Evolutionary conservation across 306 rosid genomes (phyloP).

Genomic region (Cucurbita ficifolia): DNA sequence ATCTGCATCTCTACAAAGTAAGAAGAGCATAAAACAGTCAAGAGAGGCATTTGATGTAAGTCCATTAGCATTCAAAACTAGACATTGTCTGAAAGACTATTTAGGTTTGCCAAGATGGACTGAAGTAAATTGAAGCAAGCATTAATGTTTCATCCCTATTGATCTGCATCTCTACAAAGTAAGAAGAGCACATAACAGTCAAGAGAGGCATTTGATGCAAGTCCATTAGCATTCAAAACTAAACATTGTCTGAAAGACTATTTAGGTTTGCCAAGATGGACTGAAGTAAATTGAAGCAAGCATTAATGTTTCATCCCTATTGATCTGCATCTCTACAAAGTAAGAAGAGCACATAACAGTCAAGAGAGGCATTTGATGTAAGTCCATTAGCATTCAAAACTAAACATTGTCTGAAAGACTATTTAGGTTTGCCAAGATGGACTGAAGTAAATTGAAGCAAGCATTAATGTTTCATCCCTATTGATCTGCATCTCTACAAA

Average conservation of each 20-base stretch:
- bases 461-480: constrained; percentile 13
- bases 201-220: constrained; percentile 23
- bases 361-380: constrained; percentile 21
- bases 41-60: constrained; percentile 19
- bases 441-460: constrained; percentile 10
- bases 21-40: constrained; percentile 25
- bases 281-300: constrained; percentile 2
- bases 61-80: constrained; percentile 80
- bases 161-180: constrained; percentile 13
- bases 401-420: constrained; percentile 7
- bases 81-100: constrained; percentile 23
- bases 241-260: constrained; percentile 7
- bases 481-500: constrained; percentile 13
- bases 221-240: constrained; percentile 28
- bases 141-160: constrained; percentile 13
- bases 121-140: not conserved
- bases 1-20: constrained; percentile 24
- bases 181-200: constrained; percentile 28
- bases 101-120: constrained; percentile 75
- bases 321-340: constrained; percentile 13
- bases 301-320: constrained; percentile 12
- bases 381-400: constrained; percentile 30
- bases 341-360: constrained; percentile 29
- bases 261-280: constrained; percentile 51
- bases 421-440: constrained; percentile 46